Conservation (phyloP, 2,329 filamentous ascomycete species). For the Penicillium sp. region DNA sequence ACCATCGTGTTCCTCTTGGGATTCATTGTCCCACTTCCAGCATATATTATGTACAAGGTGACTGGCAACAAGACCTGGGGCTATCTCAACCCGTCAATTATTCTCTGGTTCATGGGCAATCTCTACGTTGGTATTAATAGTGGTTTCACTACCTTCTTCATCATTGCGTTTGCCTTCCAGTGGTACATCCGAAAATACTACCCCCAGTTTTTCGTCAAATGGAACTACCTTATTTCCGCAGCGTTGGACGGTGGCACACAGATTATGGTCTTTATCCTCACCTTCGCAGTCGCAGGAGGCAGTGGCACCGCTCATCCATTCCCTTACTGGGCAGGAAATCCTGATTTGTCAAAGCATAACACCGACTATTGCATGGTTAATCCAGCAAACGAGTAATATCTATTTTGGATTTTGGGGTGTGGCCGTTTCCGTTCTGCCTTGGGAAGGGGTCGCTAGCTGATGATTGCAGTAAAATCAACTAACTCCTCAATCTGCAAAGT, state of each 20-base stretch:
- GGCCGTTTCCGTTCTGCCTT: too few species aligned
- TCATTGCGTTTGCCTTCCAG: constrained; percentile 20
- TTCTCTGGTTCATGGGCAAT: constrained; percentile 41
- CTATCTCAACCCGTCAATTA: constrained; percentile 41
- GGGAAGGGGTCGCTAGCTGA: too few species aligned
- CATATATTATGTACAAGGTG: constrained; percentile 32
- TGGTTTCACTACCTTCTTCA: constrained; percentile 26
- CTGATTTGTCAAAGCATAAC: background rate
- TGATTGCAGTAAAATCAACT: too few species aligned
- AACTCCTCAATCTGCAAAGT: too few species aligned
- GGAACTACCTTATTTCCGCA: constrained; percentile 34
- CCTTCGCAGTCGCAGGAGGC: constrained; percentile 32
- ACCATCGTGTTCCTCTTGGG: constrained; percentile 42
- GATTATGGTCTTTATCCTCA: constrained; percentile 34
- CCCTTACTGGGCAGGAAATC: constrained; percentile 14
- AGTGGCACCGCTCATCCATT: constrained; percentile 22
- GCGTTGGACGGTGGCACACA: constrained; percentile 34
- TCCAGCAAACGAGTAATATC: background rate
- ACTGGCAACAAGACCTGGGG: constrained; percentile 26
- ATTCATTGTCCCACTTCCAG: constrained; percentile 41
- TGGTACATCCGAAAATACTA: constrained; percentile 18
- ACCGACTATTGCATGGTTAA: background rate
- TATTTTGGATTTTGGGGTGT: background rate
- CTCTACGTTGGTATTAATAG: constrained; percentile 43
- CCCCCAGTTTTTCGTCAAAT: constrained; percentile 29